Evolutionary conservation across 1,139 yeast species (phyloP).

Genomic region (Scheffersomyces cryptocercus): DNA sequence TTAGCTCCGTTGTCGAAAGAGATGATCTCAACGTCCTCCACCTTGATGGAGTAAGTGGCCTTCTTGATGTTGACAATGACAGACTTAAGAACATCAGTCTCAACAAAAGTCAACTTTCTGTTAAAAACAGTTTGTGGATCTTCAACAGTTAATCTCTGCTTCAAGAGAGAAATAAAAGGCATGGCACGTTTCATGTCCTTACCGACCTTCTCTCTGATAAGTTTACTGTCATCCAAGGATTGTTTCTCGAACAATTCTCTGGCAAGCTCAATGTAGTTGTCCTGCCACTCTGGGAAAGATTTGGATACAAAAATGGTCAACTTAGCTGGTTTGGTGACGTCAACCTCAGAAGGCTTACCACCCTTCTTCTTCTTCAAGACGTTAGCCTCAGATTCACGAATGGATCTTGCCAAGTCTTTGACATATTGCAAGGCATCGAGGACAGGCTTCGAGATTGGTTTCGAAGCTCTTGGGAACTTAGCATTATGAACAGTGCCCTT

Average conservation of each 20-base stretch:
- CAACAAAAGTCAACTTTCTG: slow-evolving; percentile 82
- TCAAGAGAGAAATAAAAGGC: slow-evolving; percentile 90
- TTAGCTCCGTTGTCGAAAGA: slow-evolving; percentile 64
- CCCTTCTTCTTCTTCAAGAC: slow-evolving; percentile 91
- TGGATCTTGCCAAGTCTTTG: slow-evolving; percentile 72
- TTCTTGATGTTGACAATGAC: slow-evolving; percentile 56
- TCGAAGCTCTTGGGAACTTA: slow-evolving; percentile 71
- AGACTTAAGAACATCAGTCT: slow-evolving; percentile 66
- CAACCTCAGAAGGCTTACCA: slow-evolving; percentile 71
- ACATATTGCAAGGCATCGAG: slow-evolving; percentile 76
- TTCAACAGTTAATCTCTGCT: slow-evolving; percentile 72
- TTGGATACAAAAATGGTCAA: slow-evolving; percentile 72
- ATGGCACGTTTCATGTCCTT: slow-evolving; percentile 92
- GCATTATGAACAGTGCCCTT: slow-evolving; percentile 69
- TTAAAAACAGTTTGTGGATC: slow-evolving; percentile 78
- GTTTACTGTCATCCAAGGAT: slow-evolving; percentile 60
- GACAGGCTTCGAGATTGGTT: slow-evolving; percentile 61
- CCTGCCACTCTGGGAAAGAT: slow-evolving; percentile 97
- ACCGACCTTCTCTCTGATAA: slow-evolving; percentile 62
- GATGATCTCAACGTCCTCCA: slow-evolving; percentile 53
- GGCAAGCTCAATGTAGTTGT: slow-evolving; percentile 78
- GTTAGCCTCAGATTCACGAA: slow-evolving; percentile 91
- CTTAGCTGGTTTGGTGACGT: slow-evolving; percentile 68
- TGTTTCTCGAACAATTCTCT: slow-evolving; percentile 72
- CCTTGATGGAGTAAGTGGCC: slow-evolving; percentile 64